These are phyloP conservation scores for Inonotus obliquus DNA, from an alignment of 1,284 basidiomycete species.

Conservation along the genomic window DNA sequence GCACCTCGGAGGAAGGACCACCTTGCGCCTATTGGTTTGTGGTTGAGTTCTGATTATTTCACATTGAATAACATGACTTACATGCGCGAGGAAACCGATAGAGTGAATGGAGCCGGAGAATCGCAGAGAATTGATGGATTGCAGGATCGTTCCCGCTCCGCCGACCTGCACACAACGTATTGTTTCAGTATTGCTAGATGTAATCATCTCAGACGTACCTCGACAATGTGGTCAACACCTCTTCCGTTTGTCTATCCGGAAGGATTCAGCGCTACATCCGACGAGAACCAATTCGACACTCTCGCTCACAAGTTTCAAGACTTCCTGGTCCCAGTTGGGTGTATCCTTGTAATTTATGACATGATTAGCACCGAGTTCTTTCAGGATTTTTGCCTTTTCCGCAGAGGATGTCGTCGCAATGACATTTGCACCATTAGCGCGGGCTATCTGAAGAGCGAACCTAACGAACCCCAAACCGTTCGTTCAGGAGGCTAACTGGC, in stretches of 20 bases:
- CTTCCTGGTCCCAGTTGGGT: constrained; percentile 52
- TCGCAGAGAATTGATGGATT: constrained; percentile 38
- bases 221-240: constrained; percentile 57
- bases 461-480: constrained; percentile 23
- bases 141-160: constrained; percentile 44
- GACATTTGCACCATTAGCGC: constrained; percentile 51
- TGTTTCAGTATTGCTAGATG: not conserved
- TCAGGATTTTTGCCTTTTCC: constrained; percentile 47
- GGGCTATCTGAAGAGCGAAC: constrained; percentile 49
- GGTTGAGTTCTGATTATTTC: not conserved
- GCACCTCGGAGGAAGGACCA: constrained; percentile 16
- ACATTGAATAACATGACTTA: constrained; percentile 18
- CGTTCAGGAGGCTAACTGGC: not conserved
- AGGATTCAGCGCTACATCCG: not conserved
- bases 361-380: constrained; percentile 44
- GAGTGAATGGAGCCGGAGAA: constrained; percentile 43
- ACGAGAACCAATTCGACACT: not conserved
- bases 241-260: constrained; percentile 36
- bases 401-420: constrained; percentile 60
- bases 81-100: constrained; percentile 44
- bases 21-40: constrained; percentile 9
- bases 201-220: constrained; percentile 30
- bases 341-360: constrained; percentile 54
- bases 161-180: constrained; percentile 34
- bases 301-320: constrained; percentile 34